Percentiles rank a stretch among this genome's conserved stretches.
phyloP scores from a whole-genome alignment of 2,329 filamentous ascomycete genomes.

The Emergomyces africanus region DNA sequence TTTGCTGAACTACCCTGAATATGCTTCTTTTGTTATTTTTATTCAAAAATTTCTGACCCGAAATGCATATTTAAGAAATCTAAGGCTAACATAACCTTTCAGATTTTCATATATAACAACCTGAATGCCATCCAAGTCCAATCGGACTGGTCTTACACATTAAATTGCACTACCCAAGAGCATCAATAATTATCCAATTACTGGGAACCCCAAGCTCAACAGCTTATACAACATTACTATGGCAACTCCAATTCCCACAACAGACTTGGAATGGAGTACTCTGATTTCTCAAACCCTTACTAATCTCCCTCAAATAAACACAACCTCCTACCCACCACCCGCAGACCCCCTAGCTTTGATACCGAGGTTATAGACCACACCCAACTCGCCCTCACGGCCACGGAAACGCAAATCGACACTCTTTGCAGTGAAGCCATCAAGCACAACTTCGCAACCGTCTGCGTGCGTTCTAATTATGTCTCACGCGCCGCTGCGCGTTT shows the following conservation, averaged over 20 bases:
- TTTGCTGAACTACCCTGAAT: not conserved
- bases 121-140: not conserved
- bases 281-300: slow-evolving; percentile 18
- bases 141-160: not conserved
- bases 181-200: not conserved
- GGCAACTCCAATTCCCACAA: slow-evolving; percentile 11
- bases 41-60: not conserved
- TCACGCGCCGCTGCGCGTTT: slow-evolving; percentile 37
- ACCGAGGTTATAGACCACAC: slow-evolving; percentile 32
- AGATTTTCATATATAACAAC: not conserved
- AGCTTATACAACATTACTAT: not conserved
- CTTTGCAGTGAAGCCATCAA: slow-evolving; percentile 43
- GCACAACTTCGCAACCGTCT: slow-evolving; percentile 37
- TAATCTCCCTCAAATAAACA: slow-evolving; percentile 14
- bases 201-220: not conserved
- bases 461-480: slow-evolving; percentile 44
- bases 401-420: slow-evolving; percentile 36
- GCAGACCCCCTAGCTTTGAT: slow-evolving; percentile 14
- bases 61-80: not conserved
- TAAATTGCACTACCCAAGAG: not conserved
- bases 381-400: slow-evolving; percentile 30
- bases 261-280: slow-evolving; percentile 22
- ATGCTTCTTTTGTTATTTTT: not conserved
- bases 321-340: slow-evolving; percentile 14
- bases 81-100: not conserved